Evolutionary conservation across 1,284 basidiomycete species (phyloP).

Genomic region (Fomitopsis schrenkii): DNA sequence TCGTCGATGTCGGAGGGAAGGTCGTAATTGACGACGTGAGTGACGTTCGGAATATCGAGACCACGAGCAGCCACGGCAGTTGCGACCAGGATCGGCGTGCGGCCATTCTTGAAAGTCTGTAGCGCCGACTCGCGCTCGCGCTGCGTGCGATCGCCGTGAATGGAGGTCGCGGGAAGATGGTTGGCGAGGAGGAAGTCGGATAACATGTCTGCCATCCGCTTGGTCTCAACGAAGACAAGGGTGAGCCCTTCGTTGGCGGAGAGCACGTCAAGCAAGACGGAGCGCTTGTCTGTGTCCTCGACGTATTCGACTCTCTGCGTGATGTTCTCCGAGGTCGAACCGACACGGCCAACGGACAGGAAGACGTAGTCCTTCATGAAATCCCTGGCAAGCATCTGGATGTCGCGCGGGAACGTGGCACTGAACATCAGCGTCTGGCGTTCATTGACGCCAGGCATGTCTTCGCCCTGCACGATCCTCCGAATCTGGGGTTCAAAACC

Average conservation of each 20-base stretch:
- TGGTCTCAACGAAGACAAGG: conserved; percentile 98
- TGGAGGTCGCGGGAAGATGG: conserved; percentile 89
- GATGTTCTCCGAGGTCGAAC: conserved; percentile 98
- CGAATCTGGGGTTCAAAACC: conserved; percentile 99
- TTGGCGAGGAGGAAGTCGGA: conserved; percentile 93
- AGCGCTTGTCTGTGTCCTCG: conserved; percentile 96
- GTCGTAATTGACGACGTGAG: conserved; percentile 98
- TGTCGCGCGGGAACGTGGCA: conserved; percentile 98
- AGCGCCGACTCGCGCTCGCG: conserved; percentile 96
- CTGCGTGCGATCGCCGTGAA: conserved; percentile 97
- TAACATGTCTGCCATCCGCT: conserved; percentile 98
- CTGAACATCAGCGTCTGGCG: conserved; percentile 99
- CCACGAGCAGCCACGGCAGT: conserved; percentile 99
- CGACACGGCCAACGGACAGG: conserved; percentile 97
- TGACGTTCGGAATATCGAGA: conserved; percentile 99
- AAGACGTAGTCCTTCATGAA: conserved; percentile 98
- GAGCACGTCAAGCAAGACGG: conserved; percentile 92
- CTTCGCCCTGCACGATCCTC: conserved; percentile 95
- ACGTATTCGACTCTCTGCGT: conserved; percentile 99
- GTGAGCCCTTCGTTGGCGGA: conserved; percentile 84
- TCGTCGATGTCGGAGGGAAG: conserved; percentile 99
- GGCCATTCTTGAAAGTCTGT: conserved; percentile 92
- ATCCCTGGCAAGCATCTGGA: conserved; percentile 94
- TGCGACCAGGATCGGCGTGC: conserved; percentile 95
- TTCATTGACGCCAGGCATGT: conserved; percentile 92